These are phyloP conservation scores for Backusella circina DNA, from an alignment of 192 early-diverging fungal genomes.

Conservation along the genomic window DNA sequence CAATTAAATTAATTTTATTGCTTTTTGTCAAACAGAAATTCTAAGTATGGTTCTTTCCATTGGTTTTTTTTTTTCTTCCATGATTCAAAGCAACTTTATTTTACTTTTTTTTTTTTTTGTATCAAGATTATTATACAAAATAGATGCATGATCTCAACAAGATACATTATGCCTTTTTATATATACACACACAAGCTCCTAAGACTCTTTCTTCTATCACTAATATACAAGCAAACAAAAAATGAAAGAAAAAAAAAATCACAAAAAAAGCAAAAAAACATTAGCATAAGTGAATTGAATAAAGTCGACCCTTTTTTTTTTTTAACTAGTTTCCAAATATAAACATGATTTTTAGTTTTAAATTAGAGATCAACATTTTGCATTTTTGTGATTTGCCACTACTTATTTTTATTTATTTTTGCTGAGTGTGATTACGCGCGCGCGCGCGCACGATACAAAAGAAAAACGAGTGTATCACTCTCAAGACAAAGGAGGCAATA, in stretches of 20 bases:
- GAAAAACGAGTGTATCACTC: neutral
- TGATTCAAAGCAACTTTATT: neutral
- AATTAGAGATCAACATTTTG: neutral
- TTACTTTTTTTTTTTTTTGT: neutral
- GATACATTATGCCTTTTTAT: neutral
- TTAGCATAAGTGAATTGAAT: neutral
- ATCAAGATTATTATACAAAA: neutral
- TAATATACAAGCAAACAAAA: neutral
- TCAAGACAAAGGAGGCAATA: neutral
- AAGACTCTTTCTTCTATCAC: neutral
- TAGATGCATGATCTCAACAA: neutral
- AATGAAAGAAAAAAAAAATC: neutral
- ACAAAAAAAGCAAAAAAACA: neutral
- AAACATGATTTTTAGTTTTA: neutral
- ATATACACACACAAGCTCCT: neutral
- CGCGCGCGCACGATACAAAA: neutral
- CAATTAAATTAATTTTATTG: slow-evolving; percentile 1
- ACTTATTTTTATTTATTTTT: neutral
- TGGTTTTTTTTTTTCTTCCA: neutral
- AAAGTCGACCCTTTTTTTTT: neutral
- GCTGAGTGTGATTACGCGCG: neutral
- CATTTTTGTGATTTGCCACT: neutral
- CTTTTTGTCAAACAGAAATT: slow-evolving; percentile 1
- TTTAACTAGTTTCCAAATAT: neutral
- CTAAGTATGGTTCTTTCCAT: neutral